Conservation (phyloP, 768 basidiomycete species). For the Phylloporus sp. region DNA sequence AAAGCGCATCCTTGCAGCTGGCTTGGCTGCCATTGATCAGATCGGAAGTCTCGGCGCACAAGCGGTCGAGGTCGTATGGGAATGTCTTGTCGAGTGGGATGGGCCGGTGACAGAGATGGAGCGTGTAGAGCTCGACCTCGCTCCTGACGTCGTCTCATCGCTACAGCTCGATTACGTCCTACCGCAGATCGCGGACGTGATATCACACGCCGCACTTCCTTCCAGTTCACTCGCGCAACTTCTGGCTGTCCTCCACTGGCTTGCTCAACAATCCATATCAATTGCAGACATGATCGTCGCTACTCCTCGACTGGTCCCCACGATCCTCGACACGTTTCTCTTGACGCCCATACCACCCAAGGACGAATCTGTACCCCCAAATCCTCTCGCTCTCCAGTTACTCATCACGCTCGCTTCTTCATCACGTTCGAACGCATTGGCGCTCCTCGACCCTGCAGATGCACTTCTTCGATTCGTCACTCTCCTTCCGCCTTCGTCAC, state of each 20-base stretch:
- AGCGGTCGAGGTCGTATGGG: conserved; percentile 72
- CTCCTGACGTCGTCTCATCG: conserved; percentile 13
- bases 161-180: conserved; percentile 42
- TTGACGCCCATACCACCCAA: conserved; percentile 45
- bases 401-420: conserved; percentile 54
- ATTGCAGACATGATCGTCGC: conserved; percentile 48
- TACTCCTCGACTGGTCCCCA: conserved; percentile 49
- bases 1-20: conserved; percentile 61
- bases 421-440: conserved; percentile 62
- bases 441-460: conserved; percentile 53
- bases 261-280: conserved; percentile 54
- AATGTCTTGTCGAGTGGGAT: conserved; percentile 67
- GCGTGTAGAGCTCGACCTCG: conserved; percentile 41
- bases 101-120: conserved; percentile 22
- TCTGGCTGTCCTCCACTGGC: conserved; percentile 52
- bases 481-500: conserved; percentile 43
- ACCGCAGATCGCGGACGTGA: conserved; percentile 42
- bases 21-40: conserved; percentile 60
- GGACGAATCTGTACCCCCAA: conserved; percentile 31
- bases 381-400: conserved; percentile 49
- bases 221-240: conserved; percentile 50
- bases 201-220: conserved; percentile 40
- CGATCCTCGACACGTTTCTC: conserved; percentile 53
- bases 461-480: conserved; percentile 69
- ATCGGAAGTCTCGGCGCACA: conserved; percentile 60